phyloP scores from a whole-genome alignment of 163 green algal species.

The Picocystis sp. region DNA sequence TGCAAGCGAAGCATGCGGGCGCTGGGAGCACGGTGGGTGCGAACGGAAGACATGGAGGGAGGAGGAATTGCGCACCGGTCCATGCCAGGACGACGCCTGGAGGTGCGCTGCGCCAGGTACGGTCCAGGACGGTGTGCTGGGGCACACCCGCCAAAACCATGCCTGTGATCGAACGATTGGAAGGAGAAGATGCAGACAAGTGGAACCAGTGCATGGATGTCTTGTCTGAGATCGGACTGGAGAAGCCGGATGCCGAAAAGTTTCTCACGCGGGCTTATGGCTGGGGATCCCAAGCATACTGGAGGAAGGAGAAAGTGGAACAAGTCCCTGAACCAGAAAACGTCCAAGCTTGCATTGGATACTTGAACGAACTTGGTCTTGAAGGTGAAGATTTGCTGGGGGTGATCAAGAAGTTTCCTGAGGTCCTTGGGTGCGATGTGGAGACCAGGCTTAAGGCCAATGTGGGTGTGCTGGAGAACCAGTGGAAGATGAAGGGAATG shows the following conservation, averaged over 20 bases:
- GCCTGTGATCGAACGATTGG: too few relatives aligned
- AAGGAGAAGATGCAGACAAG: too few relatives aligned
- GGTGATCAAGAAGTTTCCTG: constrained; percentile 27
- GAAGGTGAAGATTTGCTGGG: constrained; percentile 10
- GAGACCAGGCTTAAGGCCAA: constrained; percentile 24
- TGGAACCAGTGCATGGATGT: too few relatives aligned
- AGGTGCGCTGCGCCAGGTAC: too few relatives aligned
- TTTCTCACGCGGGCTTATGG: constrained; percentile 28
- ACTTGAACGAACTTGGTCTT: constrained; percentile 15
- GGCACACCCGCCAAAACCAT: too few relatives aligned
- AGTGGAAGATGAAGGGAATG: constrained; percentile 28
- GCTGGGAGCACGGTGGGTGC: too few relatives aligned
- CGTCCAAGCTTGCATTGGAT: constrained; percentile 14
- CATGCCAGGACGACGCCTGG: too few relatives aligned
- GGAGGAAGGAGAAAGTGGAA: constrained; percentile 30
- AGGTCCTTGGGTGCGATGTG: constrained; percentile 30
- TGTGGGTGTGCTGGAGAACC: constrained; percentile 25
- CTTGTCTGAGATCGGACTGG: constrained; percentile 14
- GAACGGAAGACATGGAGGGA: too few relatives aligned
- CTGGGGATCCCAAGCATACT: constrained; percentile 31
- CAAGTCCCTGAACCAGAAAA: constrained; percentile 19
- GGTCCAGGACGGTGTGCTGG: too few relatives aligned
- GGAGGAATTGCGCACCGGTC: too few relatives aligned
- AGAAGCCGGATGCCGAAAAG: constrained; percentile 17
- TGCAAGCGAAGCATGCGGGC: too few relatives aligned